Percentiles rank a stretch among this genome's conserved stretches.
phyloP scores from a whole-genome alignment of 257 asterid genomes.

The Osmanthus fragrans region DNA sequence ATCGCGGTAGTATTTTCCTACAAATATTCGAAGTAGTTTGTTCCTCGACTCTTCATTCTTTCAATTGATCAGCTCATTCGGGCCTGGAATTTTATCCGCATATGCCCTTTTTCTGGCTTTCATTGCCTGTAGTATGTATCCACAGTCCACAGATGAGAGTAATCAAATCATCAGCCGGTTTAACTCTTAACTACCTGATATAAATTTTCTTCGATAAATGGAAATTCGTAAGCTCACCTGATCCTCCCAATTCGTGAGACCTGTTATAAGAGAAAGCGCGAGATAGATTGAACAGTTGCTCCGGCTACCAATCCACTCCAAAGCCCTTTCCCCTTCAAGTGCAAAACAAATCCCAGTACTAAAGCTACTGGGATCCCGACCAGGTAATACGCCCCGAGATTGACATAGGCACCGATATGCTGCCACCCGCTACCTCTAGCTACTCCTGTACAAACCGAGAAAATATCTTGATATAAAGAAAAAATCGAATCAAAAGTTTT shows the following conservation, averaged over 20 bases:
- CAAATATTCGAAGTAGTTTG: neutral
- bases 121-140: slow-evolving; percentile 14
- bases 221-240: slow-evolving; percentile 28
- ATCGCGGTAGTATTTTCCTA: neutral
- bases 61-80: neutral
- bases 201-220: neutral
- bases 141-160: neutral
- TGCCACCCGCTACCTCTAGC: slow-evolving; percentile 66
- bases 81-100: neutral
- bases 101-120: slow-evolving; percentile 18
- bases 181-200: neutral
- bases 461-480: neutral
- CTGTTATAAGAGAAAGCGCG: slow-evolving; percentile 34
- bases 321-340: slow-evolving; percentile 56
- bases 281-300: slow-evolving; percentile 32
- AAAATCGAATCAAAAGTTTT: neutral
- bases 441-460: slow-evolving; percentile 37
- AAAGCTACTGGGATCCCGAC: slow-evolving; percentile 49
- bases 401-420: slow-evolving; percentile 50
- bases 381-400: slow-evolving; percentile 50
- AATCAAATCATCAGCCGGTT: neutral
- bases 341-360: slow-evolving; percentile 40
- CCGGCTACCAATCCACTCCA: slow-evolving; percentile 51
- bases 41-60: neutral
- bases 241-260: slow-evolving; percentile 49